phyloP scores from a whole-genome alignment of 306 rosid species.

The Glycine latifolia region DNA sequence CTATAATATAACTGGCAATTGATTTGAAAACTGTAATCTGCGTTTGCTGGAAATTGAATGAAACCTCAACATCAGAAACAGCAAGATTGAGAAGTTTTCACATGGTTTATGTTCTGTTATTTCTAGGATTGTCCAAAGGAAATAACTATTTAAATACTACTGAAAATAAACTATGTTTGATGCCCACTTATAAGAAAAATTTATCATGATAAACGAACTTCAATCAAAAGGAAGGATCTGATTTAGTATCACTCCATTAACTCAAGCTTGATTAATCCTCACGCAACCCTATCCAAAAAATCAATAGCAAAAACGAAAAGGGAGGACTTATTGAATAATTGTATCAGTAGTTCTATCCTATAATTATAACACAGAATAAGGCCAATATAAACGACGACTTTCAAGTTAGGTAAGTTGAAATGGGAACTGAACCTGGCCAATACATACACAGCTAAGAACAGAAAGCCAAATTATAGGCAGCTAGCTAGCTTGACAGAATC shows the following conservation, averaged over 20 bases:
- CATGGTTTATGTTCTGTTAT: slow-evolving; percentile 20
- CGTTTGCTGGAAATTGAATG: background rate
- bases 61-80: slow-evolving; percentile 43
- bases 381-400: slow-evolving; percentile 6
- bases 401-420: slow-evolving; percentile 29
- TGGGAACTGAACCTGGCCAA: slow-evolving; percentile 13
- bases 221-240: background rate
- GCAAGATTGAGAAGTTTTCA: slow-evolving; percentile 8
- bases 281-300: background rate
- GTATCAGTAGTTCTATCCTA: slow-evolving; percentile 1
- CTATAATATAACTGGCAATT: background rate
- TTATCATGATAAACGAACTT: background rate
- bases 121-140: slow-evolving; percentile 12
- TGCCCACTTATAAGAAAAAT: slow-evolving; percentile 3
- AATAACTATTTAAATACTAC: background rate
- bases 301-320: background rate
- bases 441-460: slow-evolving; percentile 5
- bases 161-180: background rate
- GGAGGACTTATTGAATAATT: background rate
- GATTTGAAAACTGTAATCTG: slow-evolving; percentile 24
- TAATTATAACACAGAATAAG: background rate
- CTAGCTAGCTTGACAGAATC: slow-evolving; percentile 38
- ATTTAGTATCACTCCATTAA: slow-evolving; percentile 4
- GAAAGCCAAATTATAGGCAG: slow-evolving; percentile 31
- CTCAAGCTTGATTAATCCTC: background rate